Evolutionary conservation across 441 rosid genomes (phyloP).

Genomic region (Populus hybrid): DNA sequence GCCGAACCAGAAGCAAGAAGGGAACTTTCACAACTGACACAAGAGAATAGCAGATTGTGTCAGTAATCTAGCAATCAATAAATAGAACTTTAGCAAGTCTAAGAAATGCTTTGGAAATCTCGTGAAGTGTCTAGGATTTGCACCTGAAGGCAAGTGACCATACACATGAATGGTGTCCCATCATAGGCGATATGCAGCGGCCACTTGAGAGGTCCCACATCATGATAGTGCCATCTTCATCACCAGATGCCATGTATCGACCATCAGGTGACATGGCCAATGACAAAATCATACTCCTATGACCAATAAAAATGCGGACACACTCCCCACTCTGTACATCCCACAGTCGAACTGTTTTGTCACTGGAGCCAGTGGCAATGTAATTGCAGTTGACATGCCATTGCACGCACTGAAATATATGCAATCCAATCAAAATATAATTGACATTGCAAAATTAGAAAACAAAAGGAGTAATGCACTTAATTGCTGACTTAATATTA

Average conservation of each 20-base stretch:
- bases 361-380: conserved; percentile 93
- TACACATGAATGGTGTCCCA: conserved; percentile 90
- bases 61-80: neutral
- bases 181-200: conserved; percentile 83
- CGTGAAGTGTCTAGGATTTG: conserved; percentile 2
- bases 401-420: conserved; percentile 73
- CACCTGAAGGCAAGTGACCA: conserved; percentile 95
- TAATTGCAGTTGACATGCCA: conserved; percentile 99
- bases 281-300: conserved; percentile 90
- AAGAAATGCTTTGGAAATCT: neutral
- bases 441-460: neutral
- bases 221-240: conserved; percentile 95
- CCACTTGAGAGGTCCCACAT: conserved; percentile 99
- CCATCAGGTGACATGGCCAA: conserved; percentile 97
- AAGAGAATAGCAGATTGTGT: conserved; percentile 1
- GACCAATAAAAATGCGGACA: conserved; percentile 84
- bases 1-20: conserved; percentile 98
- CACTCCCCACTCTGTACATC: conserved; percentile 95
- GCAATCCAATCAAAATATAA: neutral
- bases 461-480: neutral
- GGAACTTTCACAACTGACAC: conserved; percentile 80
- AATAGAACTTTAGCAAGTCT: neutral
- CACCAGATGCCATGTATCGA: conserved; percentile 93
- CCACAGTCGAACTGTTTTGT: conserved; percentile 93
- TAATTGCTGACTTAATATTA: neutral